These are phyloP conservation scores for Chalciporus sphaerocephalus DNA, from an alignment of 768 basidiomycete species.

Conservation along the genomic window DNA sequence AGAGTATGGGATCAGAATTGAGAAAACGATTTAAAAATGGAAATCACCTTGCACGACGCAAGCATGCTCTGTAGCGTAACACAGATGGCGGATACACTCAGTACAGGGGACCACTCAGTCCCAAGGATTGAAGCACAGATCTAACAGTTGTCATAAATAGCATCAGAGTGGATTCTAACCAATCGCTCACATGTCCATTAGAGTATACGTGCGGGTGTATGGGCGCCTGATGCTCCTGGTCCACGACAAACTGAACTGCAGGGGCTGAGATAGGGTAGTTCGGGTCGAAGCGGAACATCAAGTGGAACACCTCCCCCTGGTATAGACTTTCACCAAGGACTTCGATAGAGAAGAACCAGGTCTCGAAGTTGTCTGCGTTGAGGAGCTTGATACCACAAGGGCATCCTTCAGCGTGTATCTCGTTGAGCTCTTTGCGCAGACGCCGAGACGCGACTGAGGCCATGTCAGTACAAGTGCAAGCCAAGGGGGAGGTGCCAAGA, in stretches of 20 bases:
- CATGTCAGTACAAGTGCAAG: slow-evolving; percentile 38
- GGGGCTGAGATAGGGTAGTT: slow-evolving; percentile 86
- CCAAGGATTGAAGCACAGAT: slow-evolving; percentile 90
- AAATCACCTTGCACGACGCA: slow-evolving; percentile 85
- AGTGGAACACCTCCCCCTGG: slow-evolving; percentile 70
- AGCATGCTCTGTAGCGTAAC: slow-evolving; percentile 90
- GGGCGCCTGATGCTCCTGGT: slow-evolving; percentile 60
- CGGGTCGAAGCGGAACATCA: slow-evolving; percentile 78
- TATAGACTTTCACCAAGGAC: slow-evolving; percentile 83
- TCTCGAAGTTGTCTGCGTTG: slow-evolving; percentile 71
- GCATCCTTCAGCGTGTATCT: slow-evolving; percentile 62
- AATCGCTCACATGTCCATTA: slow-evolving; percentile 69
- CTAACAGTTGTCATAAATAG: slow-evolving; percentile 35
- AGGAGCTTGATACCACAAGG: slow-evolving; percentile 73
- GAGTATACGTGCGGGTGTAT: slow-evolving; percentile 85
- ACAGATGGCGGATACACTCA: slow-evolving; percentile 77
- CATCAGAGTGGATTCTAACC: slow-evolving; percentile 3
- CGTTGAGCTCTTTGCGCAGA: slow-evolving; percentile 66
- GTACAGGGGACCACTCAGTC: slow-evolving; percentile 86
- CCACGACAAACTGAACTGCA: slow-evolving; percentile 80
- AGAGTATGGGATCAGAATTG: not conserved
- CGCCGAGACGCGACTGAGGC: slow-evolving; percentile 59
- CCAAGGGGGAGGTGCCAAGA: slow-evolving; percentile 3
- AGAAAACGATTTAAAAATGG: slow-evolving; percentile 1
- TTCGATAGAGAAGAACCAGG: slow-evolving; percentile 76